Conservation (phyloP, 2,329 filamentous ascomycete species). For the Arthrobotrys entomopaga region DNA sequence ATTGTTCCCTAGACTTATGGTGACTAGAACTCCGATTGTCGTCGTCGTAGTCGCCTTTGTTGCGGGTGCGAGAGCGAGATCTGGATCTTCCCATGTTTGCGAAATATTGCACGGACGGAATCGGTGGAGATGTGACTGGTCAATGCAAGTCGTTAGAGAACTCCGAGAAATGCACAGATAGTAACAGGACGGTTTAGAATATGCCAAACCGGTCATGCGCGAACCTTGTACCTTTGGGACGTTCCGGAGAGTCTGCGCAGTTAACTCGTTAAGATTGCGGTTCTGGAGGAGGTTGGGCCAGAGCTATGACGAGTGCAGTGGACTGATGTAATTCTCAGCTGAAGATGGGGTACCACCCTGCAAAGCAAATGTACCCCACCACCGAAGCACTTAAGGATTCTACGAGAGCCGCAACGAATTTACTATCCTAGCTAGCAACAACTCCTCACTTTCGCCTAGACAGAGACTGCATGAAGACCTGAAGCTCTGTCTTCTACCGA, state of each 20-base stretch:
- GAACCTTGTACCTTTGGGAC: slow-evolving; percentile 38
- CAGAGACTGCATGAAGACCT: slow-evolving; percentile 2
- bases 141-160: slow-evolving; percentile 10
- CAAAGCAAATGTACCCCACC: slow-evolving; percentile 32
- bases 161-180: slow-evolving; percentile 22
- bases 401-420: slow-evolving; percentile 34
- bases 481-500: slow-evolving; percentile 15
- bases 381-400: slow-evolving; percentile 31
- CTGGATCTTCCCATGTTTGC: slow-evolving; percentile 47
- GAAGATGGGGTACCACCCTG: slow-evolving; percentile 25
- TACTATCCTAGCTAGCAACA: slow-evolving; percentile 21
- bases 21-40: slow-evolving; percentile 9
- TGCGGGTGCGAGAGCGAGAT: slow-evolving; percentile 46
- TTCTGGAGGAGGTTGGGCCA: slow-evolving; percentile 23
- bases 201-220: slow-evolving; percentile 28
- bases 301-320: slow-evolving; percentile 17
- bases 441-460: slow-evolving; percentile 32
- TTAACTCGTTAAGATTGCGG: slow-evolving; percentile 11
- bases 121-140: slow-evolving; percentile 9
- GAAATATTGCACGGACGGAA: slow-evolving; percentile 30
- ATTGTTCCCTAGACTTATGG: slow-evolving; percentile 42
- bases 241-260: slow-evolving; percentile 12
- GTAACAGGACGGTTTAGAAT: neutral
- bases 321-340: slow-evolving; percentile 43
- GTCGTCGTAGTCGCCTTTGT: neutral